A percentile compares a stretch with the other conserved stretches of the same genome.
These are phyloP conservation scores for Ceratocystis cubensis DNA, from an alignment of 2,329 filamentous ascomycete species.

Conservation along the genomic window DNA sequence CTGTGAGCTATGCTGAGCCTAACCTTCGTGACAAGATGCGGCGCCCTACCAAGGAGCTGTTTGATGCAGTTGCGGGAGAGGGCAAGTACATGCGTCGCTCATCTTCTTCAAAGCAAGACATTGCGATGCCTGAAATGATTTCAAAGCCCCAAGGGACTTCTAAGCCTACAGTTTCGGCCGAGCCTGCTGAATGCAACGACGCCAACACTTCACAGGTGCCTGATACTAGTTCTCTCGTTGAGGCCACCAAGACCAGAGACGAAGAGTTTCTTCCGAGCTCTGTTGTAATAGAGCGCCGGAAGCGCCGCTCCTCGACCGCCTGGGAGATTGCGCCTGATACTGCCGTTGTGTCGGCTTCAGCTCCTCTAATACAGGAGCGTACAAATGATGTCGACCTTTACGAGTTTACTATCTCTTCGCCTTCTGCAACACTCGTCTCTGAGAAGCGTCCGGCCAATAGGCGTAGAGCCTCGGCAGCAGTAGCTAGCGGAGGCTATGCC, in stretches of 20 bases:
- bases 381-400: constrained; percentile 36
- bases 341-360: neutral
- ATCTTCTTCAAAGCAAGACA: constrained; percentile 19
- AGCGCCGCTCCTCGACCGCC: constrained; percentile 29
- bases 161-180: neutral
- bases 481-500: neutral
- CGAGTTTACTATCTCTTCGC: constrained; percentile 41
- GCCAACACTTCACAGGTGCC: neutral
- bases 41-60: constrained; percentile 61
- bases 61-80: constrained; percentile 60
- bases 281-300: constrained; percentile 32
- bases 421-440: constrained; percentile 23
- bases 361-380: constrained; percentile 3
- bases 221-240: neutral
- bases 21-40: constrained; percentile 76
- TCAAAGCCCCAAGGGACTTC: neutral
- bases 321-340: constrained; percentile 9
- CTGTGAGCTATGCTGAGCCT: constrained; percentile 71
- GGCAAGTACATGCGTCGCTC: constrained; percentile 38
- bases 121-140: constrained; percentile 19
- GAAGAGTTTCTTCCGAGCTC: constrained; percentile 26
- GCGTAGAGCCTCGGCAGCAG: constrained; percentile 17
- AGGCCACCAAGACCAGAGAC: constrained; percentile 9
- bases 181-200: neutral
- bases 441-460: constrained; percentile 23